Evolutionary conservation across 495 filamentous ascomycete genomes (phyloP), one percentile per base, ranked within the genome.

Genomic region (Penicillium lividum): DNA sequence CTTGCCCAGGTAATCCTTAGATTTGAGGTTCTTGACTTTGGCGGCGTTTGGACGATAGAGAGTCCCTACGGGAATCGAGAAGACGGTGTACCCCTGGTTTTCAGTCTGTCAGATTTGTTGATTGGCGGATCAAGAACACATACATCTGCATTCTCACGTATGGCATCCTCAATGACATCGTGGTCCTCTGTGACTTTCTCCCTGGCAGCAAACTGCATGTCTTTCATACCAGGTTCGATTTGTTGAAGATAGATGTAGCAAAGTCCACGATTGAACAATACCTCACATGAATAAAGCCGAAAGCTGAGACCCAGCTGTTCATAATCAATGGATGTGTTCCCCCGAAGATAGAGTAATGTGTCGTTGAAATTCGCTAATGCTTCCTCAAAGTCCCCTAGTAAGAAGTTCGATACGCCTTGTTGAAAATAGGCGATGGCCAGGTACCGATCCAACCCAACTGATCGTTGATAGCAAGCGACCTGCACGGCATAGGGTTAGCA

Each of bases 321-420:
- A 70, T 99, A 99, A 76, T 99, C 92, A 77, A 99, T 99, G 68
- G 89, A 89, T 43, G 91, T 92, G 72, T 99, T 98, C 46, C 94
- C 94, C 64, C 94, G 86, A 53, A 99, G 86, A 72, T 97, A 98
- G 31, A 96, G 78, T 54, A 99, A 78, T 5, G 95, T 96, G 63
- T 99, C 94, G 75, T 99, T 99, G 84, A 99, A 99, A 77, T 99
- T 98, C 52, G 92, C 92, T 58, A 98, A 77, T 49, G 94, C 94
- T 73, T 98, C 95, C 66, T 97, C 93, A 69, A 97, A 99, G 71
- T 99, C 95, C 54, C 92, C 93, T 34, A 97, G 81, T 51, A 99
- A 77, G 77, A 99, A 99, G 73, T 98, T 99, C 36, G 95, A 98
- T 1, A 99, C 94, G 28, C 94, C 94, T 74, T 98, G 90, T 67